Evolutionary conservation across 768 basidiomycete species (phyloP).

Genomic region (Fomitopsis serialis): DNA sequence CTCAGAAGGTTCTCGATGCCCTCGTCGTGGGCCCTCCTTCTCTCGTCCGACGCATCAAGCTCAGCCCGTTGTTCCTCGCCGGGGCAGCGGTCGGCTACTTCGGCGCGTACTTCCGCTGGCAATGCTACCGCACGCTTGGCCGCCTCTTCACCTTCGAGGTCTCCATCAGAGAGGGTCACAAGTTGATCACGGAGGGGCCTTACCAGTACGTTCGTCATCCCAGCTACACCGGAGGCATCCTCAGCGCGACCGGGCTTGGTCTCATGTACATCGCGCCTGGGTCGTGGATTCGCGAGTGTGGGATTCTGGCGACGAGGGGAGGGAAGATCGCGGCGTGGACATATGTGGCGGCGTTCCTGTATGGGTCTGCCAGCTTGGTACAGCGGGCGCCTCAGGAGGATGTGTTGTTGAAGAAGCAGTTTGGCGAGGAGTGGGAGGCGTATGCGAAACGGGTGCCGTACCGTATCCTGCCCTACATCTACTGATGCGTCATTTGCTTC

Average conservation of each 20-base stretch:
- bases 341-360: conserved; percentile 5
- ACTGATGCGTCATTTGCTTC: too few relatives aligned
- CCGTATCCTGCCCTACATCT: neutral
- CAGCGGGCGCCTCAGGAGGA: conserved; percentile 16
- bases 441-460: conserved; percentile 5
- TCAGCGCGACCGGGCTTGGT: neutral
- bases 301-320: neutral
- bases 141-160: conserved; percentile 17
- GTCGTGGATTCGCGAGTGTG: conserved; percentile 3
- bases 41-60: neutral
- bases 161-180: conserved; percentile 10
- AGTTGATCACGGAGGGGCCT: conserved; percentile 14
- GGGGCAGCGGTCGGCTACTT: neutral
- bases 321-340: neutral
- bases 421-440: conserved; percentile 3
- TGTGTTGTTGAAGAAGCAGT: conserved; percentile 11
- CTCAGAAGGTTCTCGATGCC: neutral
- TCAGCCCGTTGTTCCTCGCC: neutral
- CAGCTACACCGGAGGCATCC: conserved; percentile 9
- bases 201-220: conserved; percentile 19
- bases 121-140: conserved; percentile 23
- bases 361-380: conserved; percentile 11
- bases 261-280: neutral
- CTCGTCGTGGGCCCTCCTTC: neutral
- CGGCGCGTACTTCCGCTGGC: neutral